Conservation (phyloP, 495 filamentous ascomycete species). For the Lepraria neglecta region DNA sequence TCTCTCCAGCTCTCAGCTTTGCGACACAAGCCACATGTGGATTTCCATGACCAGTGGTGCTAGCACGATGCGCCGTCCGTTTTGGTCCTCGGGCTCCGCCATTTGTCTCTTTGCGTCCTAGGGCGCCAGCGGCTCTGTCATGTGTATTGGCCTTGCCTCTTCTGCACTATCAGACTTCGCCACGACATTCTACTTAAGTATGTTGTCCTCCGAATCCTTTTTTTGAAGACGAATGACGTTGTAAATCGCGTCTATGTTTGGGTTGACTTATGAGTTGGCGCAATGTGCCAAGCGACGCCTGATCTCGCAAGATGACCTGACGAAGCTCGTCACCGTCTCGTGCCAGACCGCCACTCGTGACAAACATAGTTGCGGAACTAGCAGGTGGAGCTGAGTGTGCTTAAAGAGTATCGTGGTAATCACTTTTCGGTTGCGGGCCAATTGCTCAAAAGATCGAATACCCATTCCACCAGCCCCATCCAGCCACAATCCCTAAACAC, state of each 20-base stretch:
- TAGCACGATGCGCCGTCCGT: neutral
- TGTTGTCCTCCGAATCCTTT: neutral
- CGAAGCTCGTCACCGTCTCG: neutral
- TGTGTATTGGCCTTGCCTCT: neutral
- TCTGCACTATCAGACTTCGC: neutral
- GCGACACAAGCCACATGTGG: neutral
- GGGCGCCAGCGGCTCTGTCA: neutral
- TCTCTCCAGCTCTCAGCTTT: neutral
- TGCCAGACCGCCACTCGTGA: no score
- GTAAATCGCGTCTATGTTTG: neutral
- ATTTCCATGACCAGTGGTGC: neutral
- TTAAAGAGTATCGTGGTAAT: no score
- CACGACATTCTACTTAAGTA: neutral
- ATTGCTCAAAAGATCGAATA: slow-evolving; percentile 40
- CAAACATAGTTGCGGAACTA: no score
- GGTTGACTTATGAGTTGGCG: neutral
- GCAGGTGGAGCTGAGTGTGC: neutral
- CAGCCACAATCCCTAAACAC: slow-evolving; percentile 52
- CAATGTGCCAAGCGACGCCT: neutral
- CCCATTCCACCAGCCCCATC: slow-evolving; percentile 66
- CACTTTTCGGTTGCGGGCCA: neutral
- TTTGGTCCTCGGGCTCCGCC: neutral
- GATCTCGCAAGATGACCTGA: no score
- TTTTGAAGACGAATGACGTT: neutral
- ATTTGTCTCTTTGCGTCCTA: neutral